Evolutionary conservation across 1,284 basidiomycete species (phyloP), one percentile per base, ranked within the genome.

Genomic region (Retiboletus flavoniger): DNA sequence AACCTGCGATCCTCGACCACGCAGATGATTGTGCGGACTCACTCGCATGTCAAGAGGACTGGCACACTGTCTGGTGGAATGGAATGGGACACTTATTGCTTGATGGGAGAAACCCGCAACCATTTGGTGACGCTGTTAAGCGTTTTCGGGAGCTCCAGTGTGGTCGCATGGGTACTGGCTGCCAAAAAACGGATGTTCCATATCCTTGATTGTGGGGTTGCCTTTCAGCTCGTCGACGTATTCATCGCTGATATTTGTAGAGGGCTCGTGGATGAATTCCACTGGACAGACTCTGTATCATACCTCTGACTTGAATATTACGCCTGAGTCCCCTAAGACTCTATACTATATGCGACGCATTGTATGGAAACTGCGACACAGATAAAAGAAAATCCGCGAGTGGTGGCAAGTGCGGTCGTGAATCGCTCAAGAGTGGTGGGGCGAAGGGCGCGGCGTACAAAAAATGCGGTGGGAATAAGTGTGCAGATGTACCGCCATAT

Each of bases 41-140:
- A 24, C 7, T 3, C 2, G 38, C 26, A 2, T 56, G 55, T 4
- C 8, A 31, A 38, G 43, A 54, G 1, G 61, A 60, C 28, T 63
- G 61, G 59, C 50, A 47, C 7, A 7, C 17, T 2, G 4, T 51
- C 0, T 58, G 61, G 59, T 60, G 55, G 61, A 63, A 58, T 29
- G 49, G 56, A 4, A 61, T 60, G 56, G 58, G 58, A 2, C 19
- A 39, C 0, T 57, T 60, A 17, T 11, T 62, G 2, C 47, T 61
- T 4, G 53, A 53, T 8, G 47, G 40, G 3, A 45, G 35, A 13
- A 59, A 50, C 35, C 57, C 49, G 17, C 51, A 56, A 8, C 49
- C 53, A 6, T 61, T 47, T 14, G 2, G 2, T 1, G 29, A 28
- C 7, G 45, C 40, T 16, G 21, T 48, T 0, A 2, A 31, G 8